phyloP scores from a whole-genome alignment of 2,329 filamentous ascomycete species.

The Sclerotinia borealis region DNA sequence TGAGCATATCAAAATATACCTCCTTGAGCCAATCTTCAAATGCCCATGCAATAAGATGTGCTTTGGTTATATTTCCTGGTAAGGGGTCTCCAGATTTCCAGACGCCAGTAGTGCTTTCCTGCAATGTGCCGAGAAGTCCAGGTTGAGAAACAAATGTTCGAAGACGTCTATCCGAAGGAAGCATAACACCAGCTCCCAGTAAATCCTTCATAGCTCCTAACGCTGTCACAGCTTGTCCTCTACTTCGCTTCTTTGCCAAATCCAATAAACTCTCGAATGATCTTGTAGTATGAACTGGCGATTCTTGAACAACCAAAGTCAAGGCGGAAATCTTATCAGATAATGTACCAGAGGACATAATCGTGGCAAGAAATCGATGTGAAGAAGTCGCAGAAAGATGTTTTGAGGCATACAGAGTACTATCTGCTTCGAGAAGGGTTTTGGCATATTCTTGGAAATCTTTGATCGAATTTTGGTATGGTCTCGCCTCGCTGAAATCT shows the following conservation, averaged over 20 bases:
- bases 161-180: constrained; percentile 77
- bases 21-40: constrained; percentile 96
- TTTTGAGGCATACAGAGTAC: constrained; percentile 63
- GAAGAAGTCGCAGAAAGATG: constrained; percentile 75
- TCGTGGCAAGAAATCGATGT: constrained; percentile 92
- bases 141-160: constrained; percentile 75
- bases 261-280: constrained; percentile 78
- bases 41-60: constrained; percentile 79
- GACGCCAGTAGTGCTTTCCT: constrained; percentile 46
- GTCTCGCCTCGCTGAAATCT: constrained; percentile 39
- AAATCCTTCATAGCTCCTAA: constrained; percentile 90
- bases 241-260: constrained; percentile 86
- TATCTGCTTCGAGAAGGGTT: constrained; percentile 70
- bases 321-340: constrained; percentile 95
- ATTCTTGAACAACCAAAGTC: constrained; percentile 91
- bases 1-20: constrained; percentile 87
- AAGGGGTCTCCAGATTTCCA: constrained; percentile 69
- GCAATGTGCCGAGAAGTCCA: constrained; percentile 63
- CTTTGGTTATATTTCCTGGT: constrained; percentile 66
- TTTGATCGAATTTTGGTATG: constrained; percentile 48
- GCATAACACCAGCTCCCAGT: constrained; percentile 77
- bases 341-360: constrained; percentile 93
- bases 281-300: constrained; percentile 85
- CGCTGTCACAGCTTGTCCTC: constrained; percentile 88
- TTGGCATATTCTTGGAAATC: constrained; percentile 65